phyloP scores from a whole-genome alignment of 257 asterid genomes.

The Fraxinus quadrangulata region DNA sequence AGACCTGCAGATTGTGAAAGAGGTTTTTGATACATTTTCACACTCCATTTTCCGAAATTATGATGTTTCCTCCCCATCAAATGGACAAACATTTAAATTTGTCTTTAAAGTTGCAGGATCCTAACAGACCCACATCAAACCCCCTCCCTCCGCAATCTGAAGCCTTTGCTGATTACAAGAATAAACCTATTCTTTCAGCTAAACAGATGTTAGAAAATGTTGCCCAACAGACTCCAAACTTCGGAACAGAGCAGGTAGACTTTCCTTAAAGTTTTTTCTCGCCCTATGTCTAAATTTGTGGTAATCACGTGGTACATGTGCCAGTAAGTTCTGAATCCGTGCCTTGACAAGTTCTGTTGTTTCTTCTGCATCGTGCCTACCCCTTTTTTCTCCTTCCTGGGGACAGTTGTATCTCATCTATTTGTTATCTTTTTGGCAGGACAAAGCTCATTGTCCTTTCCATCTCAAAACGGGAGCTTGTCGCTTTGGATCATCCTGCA shows the following conservation, averaged over 20 bases:
- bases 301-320: slow-evolving; percentile 4
- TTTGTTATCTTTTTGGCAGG: slow-evolving; percentile 60
- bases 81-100: slow-evolving; percentile 25
- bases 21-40: slow-evolving; percentile 48
- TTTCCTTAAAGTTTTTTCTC: slow-evolving; percentile 19
- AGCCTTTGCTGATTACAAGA: slow-evolving; percentile 61
- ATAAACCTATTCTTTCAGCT: slow-evolving; percentile 65
- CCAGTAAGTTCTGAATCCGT: slow-evolving; percentile 5
- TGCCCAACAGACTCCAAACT: slow-evolving; percentile 93
- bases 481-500: slow-evolving; percentile 86
- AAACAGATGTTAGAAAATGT: slow-evolving; percentile 77
- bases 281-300: slow-evolving; percentile 12
- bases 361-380: slow-evolving; percentile 8
- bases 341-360: slow-evolving; percentile 23
- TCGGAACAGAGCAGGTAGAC: slow-evolving; percentile 92
- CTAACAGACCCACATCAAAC: slow-evolving; percentile 83
- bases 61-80: slow-evolving; percentile 7
- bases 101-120: slow-evolving; percentile 55
- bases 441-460: slow-evolving; percentile 97
- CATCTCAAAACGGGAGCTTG: slow-evolving; percentile 98
- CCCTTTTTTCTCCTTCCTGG: slow-evolving; percentile 9
- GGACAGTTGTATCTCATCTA: slow-evolving; percentile 32
- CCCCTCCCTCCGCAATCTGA: slow-evolving; percentile 95
- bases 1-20: slow-evolving; percentile 35
- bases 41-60: slow-evolving; percentile 9